Conservation (phyloP, 352 stramenopile genomes). For the Globisporangium uncinulatum region DNA sequence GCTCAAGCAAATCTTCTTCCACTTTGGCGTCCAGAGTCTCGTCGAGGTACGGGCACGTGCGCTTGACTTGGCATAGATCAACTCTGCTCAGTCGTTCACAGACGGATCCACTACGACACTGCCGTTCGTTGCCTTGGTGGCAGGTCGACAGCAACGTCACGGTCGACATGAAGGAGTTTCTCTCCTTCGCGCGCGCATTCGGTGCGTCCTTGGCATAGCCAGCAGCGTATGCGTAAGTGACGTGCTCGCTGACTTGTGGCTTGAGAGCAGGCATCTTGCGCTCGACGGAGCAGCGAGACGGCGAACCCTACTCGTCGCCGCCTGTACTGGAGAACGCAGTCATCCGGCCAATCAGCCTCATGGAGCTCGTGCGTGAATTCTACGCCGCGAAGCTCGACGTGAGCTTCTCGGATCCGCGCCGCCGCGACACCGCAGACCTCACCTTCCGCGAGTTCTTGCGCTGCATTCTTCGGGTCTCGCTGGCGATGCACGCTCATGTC, state of each 20-base stretch:
- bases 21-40: constrained; percentile 62
- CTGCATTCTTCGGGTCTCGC: constrained; percentile 55
- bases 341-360: constrained; percentile 51
- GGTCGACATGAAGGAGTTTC: constrained; percentile 56
- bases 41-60: constrained; percentile 22
- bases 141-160: constrained; percentile 48
- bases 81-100: background rate
- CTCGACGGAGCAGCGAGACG: constrained; percentile 36
- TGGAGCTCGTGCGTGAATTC: constrained; percentile 64
- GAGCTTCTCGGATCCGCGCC: constrained; percentile 43
- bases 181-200: constrained; percentile 64
- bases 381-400: constrained; percentile 72
- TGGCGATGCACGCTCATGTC: constrained; percentile 55
- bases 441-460: constrained; percentile 73
- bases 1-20: constrained; percentile 73
- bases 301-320: constrained; percentile 39
- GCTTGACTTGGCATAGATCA: background rate
- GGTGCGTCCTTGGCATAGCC: constrained; percentile 25
- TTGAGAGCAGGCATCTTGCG: constrained; percentile 39
- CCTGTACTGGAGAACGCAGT: constrained; percentile 19
- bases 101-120: too few relatives aligned
- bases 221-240: background rate
- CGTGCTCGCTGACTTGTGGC: background rate
- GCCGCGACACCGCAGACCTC: constrained; percentile 45
- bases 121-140: background rate